Evolutionary conservation across 2,329 filamentous ascomycete genomes (phyloP), one percentile per base, ranked within the genome.

Genomic region (Ascosphaera pollenicola): DNA sequence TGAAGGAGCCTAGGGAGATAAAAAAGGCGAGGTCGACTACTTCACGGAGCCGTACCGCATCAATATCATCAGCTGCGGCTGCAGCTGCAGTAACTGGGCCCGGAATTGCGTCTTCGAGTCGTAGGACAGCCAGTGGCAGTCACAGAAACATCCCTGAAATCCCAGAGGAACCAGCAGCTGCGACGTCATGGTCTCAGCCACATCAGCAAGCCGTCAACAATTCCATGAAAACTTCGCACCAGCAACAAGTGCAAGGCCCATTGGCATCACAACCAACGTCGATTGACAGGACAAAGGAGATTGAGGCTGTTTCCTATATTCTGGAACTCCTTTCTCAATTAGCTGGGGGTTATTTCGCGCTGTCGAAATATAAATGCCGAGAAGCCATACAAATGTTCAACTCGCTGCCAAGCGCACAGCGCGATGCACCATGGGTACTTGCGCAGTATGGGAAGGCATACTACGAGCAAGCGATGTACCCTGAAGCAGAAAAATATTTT

Each of bases 371-470:
- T 53, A 75, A 78, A 48, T 82, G 81, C 46, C 63, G 71, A 17
- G 75, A 89, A 43, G 80, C 89, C 2, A 61, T 94, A 36, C 70
- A 79, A 43, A 66, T 73, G 2, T 84, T 87, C 53, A 68, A 68
- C 43, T 68, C 73, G 0, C 62, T 98, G 16, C 75, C 82, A 2
- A 62, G 70, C 21, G 61, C 66, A 3, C 87, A 95, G 50, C 75
- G 82, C 48, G 84, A 93, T 44, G 93, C 87, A 2, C 82, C 89
- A 1, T 95, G 84, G 81, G 83, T 94, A 11, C 66, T 94, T 41
- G 77, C 84, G 4, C 83, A 92, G 51, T 77, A 95, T 52, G 91
- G 84, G 6, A 79, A 82, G 47, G 83, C 85, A 15, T 73, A 91
- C 52, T 93, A 92, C 54, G 89, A 98, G 61, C 81, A 87, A 54